These are phyloP conservation scores for Plasmodium yoelii DNA, from an alignment of 169 alveolate genomes.

Conservation along the genomic window DNA sequence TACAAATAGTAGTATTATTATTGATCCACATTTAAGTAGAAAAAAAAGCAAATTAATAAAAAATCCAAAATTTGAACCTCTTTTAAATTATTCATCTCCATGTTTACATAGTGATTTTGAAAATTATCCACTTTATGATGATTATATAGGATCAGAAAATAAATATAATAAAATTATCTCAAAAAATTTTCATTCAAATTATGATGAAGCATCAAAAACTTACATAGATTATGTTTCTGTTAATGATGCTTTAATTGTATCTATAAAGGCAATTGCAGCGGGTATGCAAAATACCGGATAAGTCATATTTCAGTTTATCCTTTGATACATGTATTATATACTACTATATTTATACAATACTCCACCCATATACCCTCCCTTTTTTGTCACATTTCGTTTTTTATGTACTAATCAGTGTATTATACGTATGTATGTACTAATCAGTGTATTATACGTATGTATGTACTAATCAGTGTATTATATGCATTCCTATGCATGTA, in stretches of 20 bases:
- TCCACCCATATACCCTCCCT: too few relatives aligned
- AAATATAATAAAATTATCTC: conserved; percentile 5
- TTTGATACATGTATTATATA: too few relatives aligned
- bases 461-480: too few relatives aligned
- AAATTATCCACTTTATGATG: conserved; percentile 21
- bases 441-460: too few relatives aligned
- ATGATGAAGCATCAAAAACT: conserved; percentile 33
- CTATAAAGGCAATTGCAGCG: conserved; percentile 78
- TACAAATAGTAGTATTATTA: conserved; percentile 1
- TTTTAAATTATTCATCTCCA: conserved; percentile 27
- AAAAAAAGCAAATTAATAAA: conserved; percentile 66
- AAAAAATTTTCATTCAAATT: conserved; percentile 2
- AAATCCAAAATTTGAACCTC: conserved; percentile 62
- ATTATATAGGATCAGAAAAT: conserved; percentile 1
- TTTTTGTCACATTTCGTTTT: too few relatives aligned
- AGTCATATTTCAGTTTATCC: not conserved
- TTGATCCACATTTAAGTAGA: conserved; percentile 43
- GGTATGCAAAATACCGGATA: conserved; percentile 81
- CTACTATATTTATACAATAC: not conserved
- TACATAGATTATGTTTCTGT: conserved; percentile 72
- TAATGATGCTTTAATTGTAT: conserved; percentile 70
- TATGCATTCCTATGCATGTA: too few relatives aligned
- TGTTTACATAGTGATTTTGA: conserved; percentile 43
- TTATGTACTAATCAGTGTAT: too few relatives aligned
- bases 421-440: too few relatives aligned